phyloP scores from a whole-genome alignment of 352 stramenopile genomes.

The Globisporangium paroecandrum region DNA sequence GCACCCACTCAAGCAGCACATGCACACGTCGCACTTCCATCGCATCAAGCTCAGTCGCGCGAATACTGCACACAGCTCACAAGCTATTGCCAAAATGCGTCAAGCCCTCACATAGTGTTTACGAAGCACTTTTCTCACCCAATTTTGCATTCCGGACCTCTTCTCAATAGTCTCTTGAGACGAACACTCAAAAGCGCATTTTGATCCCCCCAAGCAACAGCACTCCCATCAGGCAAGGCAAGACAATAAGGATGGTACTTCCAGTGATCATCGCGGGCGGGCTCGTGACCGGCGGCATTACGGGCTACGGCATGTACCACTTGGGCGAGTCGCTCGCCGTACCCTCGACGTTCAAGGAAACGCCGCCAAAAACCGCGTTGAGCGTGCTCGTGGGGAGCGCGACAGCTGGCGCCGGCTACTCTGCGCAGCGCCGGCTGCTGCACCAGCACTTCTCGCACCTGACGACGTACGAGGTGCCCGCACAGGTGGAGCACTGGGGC shows the following conservation, averaged over 20 bases:
- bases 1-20: neutral
- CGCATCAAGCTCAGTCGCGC: neutral
- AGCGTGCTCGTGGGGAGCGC: slow-evolving; percentile 31
- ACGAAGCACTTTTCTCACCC: slow-evolving; percentile 10
- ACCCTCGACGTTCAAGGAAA: slow-evolving; percentile 22
- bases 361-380: slow-evolving; percentile 42
- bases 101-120: neutral
- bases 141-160: neutral
- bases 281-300: slow-evolving; percentile 36
- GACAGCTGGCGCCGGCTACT: slow-evolving; percentile 45
- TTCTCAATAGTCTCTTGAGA: neutral
- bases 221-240: neutral
- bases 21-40: neutral
- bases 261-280: slow-evolving; percentile 64
- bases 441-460: slow-evolving; percentile 58
- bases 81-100: neutral
- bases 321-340: slow-evolving; percentile 45
- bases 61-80: neutral
- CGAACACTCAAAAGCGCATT: neutral
- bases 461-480: slow-evolving; percentile 67
- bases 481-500: slow-evolving; percentile 62
- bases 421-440: slow-evolving; percentile 43
- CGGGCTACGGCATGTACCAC: slow-evolving; percentile 71
- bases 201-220: slow-evolving; percentile 1
- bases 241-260: slow-evolving; percentile 45